Evolutionary conservation across 169 alveolate species (phyloP).

Genomic region (Eimeria sp.): DNA sequence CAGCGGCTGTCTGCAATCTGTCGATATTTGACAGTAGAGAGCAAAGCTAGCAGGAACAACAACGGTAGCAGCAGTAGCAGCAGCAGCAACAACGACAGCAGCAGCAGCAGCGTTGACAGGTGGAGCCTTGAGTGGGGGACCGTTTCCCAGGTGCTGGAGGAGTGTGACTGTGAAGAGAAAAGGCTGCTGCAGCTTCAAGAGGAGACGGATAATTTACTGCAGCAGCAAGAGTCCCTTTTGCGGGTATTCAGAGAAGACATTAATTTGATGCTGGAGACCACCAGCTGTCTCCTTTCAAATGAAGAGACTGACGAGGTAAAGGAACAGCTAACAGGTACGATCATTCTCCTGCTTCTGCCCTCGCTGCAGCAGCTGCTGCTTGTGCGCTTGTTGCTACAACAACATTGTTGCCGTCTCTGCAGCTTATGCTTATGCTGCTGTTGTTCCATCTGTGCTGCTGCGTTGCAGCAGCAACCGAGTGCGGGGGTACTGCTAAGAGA

Average conservation of each 20-base stretch:
- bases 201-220: background rate
- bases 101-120: background rate
- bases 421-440: background rate
- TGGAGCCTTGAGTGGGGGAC: background rate
- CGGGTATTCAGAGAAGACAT: background rate
- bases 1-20: conserved; percentile 4
- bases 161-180: background rate
- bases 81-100: background rate
- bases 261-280: background rate
- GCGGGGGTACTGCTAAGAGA: background rate
- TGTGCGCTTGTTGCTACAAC: background rate
- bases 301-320: background rate
- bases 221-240: background rate
- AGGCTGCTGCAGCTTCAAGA: background rate
- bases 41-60: background rate
- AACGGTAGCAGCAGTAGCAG: background rate
- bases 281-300: background rate
- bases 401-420: background rate
- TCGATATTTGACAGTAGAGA: background rate
- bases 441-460: background rate
- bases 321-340: background rate
- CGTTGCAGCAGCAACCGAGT: background rate
- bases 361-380: background rate
- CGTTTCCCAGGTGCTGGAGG: background rate
- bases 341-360: background rate